Percentiles rank a stretch among this genome's conserved stretches.
Evolutionary conservation across 148 eudicot genomes (phyloP).

Genomic region (Chenopodium album): DNA sequence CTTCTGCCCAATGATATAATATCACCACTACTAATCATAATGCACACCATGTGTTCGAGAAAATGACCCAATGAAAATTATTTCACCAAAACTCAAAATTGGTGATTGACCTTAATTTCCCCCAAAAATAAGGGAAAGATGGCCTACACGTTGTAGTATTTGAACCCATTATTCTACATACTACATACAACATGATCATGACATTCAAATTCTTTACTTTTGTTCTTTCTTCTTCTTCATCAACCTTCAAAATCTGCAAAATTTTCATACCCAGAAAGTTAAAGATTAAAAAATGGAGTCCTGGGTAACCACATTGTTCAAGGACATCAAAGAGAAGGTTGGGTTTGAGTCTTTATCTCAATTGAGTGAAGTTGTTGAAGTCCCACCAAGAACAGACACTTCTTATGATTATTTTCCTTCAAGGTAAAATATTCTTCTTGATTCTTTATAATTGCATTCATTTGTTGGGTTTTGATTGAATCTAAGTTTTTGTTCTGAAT

Average conservation of each 20-base stretch:
- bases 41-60: constrained; percentile 16
- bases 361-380: constrained; percentile 14
- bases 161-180: constrained; percentile 5
- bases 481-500: neutral
- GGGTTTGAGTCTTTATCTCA: constrained; percentile 19
- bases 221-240: neutral
- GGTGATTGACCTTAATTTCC: neutral
- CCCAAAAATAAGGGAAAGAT: neutral
- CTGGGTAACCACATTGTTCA: constrained; percentile 30
- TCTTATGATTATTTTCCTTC: constrained; percentile 32
- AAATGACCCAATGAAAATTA: constrained; percentile 15
- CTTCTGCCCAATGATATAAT: neutral
- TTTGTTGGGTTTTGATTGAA: neutral
- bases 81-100: neutral
- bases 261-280: neutral
- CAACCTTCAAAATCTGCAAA: constrained; percentile 18
- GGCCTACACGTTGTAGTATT: constrained; percentile 20
- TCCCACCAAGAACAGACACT: neutral
- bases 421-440: constrained; percentile 12
- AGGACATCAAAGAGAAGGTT: constrained; percentile 28
- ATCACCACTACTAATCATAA: neutral
- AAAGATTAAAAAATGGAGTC: constrained; percentile 28
- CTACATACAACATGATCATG: constrained; percentile 17
- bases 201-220: constrained; percentile 3
- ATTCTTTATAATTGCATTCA: neutral